phyloP scores from a whole-genome alignment of 495 filamentous ascomycete species.

The Staphylotrichum tortipilum region DNA sequence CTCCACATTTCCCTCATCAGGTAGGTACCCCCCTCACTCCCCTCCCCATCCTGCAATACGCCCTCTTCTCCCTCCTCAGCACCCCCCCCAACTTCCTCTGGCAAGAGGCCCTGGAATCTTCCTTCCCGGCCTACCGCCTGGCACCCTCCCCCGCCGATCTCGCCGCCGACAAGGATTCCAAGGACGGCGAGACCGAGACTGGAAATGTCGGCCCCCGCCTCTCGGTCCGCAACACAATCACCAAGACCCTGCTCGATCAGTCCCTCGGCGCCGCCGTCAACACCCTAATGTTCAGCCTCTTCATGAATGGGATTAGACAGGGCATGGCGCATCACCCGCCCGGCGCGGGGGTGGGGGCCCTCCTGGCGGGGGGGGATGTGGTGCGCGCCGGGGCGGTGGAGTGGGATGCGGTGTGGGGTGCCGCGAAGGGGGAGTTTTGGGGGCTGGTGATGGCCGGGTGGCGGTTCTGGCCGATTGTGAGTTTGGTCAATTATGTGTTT shows the following conservation, averaged over 20 bases:
- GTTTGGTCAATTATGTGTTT: conserved; percentile 67
- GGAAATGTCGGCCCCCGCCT: conserved; percentile 46
- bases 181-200: conserved; percentile 29
- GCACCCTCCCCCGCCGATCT: conserved; percentile 34
- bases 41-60: conserved; percentile 64
- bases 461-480: conserved; percentile 80
- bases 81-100: conserved; percentile 84
- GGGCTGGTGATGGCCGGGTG: conserved; percentile 64
- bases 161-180: conserved; percentile 34
- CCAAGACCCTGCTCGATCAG: conserved; percentile 80
- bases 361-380: conserved; percentile 14
- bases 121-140: conserved; percentile 37
- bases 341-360: conserved; percentile 8
- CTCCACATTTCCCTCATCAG: conserved; percentile 26
- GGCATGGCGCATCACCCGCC: conserved; percentile 27
- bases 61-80: conserved; percentile 63
- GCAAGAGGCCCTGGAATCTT: conserved; percentile 45
- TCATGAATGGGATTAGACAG: conserved; percentile 32
- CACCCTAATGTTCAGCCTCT: conserved; percentile 59
- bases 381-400: conserved; percentile 26
- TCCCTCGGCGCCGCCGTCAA: conserved; percentile 68
- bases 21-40: conserved; percentile 38
- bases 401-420: conserved; percentile 25
- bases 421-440: conserved; percentile 51
- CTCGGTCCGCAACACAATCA: conserved; percentile 60